These are phyloP conservation scores for Elsinoe arachidis DNA, from an alignment of 2,329 filamentous ascomycete species.

Conservation along the genomic window DNA sequence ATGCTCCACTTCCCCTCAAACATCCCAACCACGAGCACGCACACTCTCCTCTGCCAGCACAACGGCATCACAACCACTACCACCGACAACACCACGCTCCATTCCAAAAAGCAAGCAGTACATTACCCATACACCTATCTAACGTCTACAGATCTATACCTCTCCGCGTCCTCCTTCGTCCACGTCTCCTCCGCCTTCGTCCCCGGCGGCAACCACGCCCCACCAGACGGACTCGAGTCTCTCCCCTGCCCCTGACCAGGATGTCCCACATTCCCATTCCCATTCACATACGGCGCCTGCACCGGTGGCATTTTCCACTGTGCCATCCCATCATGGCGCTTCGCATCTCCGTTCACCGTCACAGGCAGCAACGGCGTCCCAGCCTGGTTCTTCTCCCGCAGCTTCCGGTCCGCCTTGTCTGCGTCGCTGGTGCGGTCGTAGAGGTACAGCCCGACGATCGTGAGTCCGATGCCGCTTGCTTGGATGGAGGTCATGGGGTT, in stretches of 20 bases:
- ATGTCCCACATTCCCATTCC: slow-evolving; percentile 20
- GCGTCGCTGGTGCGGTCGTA: slow-evolving; percentile 89
- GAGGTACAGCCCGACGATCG: slow-evolving; percentile 85
- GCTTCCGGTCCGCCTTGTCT: slow-evolving; percentile 77
- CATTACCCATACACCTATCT: slow-evolving; percentile 6
- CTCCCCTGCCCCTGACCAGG: background rate
- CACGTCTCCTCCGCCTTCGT: slow-evolving; percentile 84
- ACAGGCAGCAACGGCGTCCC: slow-evolving; percentile 60
- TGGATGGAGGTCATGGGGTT: slow-evolving; percentile 78
- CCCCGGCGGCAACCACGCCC: slow-evolving; percentile 62
- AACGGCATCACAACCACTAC: background rate
- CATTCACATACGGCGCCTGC: slow-evolving; percentile 18
- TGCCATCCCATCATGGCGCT: slow-evolving; percentile 28
- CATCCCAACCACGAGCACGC: background rate
- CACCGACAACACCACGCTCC: background rate
- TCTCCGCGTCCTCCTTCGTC: slow-evolving; percentile 30
- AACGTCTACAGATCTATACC: slow-evolving; percentile 11
- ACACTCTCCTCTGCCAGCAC: too few relatives aligned
- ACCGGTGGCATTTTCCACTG: background rate
- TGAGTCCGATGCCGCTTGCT: slow-evolving; percentile 75
- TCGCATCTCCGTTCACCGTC: slow-evolving; percentile 30
- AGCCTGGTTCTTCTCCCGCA: slow-evolving; percentile 53
- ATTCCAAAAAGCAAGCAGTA: background rate
- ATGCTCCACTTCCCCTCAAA: too few relatives aligned
- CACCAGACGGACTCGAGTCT: slow-evolving; percentile 14